Evolutionary conservation across 176 grass and related monocot genomes (phyloP).

Genomic region (Oryza brachyantha): DNA sequence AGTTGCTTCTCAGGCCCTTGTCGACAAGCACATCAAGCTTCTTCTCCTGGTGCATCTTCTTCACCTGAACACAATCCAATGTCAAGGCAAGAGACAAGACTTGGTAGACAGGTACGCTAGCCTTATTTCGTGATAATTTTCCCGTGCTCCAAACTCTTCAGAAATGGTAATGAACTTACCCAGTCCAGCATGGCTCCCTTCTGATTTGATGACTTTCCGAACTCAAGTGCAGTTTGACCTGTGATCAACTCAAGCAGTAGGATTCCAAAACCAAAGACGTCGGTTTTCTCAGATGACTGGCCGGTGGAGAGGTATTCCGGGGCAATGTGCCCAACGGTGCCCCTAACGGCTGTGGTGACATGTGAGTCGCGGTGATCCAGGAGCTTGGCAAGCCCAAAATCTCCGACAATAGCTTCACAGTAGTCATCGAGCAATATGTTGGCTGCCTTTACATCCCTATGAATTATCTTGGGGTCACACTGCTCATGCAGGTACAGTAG

Average conservation of each 20-base stretch:
- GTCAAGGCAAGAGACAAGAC: neutral
- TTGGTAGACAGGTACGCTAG: neutral
- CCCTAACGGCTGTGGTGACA: slow-evolving; percentile 80
- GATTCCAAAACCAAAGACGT: slow-evolving; percentile 85
- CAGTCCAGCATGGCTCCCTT: slow-evolving; percentile 92
- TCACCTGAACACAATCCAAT: slow-evolving; percentile 55
- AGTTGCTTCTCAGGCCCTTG: slow-evolving; percentile 52
- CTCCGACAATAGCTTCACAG: slow-evolving; percentile 73
- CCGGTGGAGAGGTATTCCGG: slow-evolving; percentile 88
- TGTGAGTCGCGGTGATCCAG: slow-evolving; percentile 78
- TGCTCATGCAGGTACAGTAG: slow-evolving; percentile 88
- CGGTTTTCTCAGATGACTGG: slow-evolving; percentile 90
- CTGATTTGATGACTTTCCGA: slow-evolving; percentile 79
- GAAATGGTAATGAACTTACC: slow-evolving; percentile 52
- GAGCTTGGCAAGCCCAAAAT: slow-evolving; percentile 88
- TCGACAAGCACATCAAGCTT: slow-evolving; percentile 74
- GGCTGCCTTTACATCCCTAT: slow-evolving; percentile 85
- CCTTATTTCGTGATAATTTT: neutral
- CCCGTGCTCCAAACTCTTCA: neutral
- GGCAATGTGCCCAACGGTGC: slow-evolving; percentile 83
- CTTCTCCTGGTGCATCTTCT: slow-evolving; percentile 85
- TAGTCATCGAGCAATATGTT: slow-evolving; percentile 76
- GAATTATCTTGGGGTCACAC: slow-evolving; percentile 91
- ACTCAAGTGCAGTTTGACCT: slow-evolving; percentile 70
- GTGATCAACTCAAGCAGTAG: slow-evolving; percentile 80